Evolutionary conservation across 306 rosid genomes (phyloP).

Genomic region (Dryas drummondii): DNA sequence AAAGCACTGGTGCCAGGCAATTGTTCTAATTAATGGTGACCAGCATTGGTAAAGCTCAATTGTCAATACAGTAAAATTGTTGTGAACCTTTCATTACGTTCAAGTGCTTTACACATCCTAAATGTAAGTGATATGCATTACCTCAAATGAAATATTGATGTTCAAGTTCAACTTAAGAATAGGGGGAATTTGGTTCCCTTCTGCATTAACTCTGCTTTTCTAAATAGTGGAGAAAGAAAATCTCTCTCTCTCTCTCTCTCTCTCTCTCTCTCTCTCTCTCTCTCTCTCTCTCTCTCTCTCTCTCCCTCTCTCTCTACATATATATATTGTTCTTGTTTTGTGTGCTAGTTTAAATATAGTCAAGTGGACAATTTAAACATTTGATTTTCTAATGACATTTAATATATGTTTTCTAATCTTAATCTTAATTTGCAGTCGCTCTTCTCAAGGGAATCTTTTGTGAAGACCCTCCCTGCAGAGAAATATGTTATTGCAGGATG

Average conservation of each 20-base stretch:
- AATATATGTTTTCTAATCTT: background rate
- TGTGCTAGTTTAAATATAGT: constrained; percentile 11
- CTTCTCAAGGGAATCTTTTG: constrained; percentile 60
- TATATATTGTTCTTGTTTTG: background rate
- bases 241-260: background rate
- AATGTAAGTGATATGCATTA: background rate
- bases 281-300: background rate
- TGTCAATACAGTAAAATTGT: background rate
- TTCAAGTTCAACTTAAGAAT: background rate
- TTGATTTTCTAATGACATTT: constrained; percentile 13
- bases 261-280: background rate
- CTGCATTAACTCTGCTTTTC: background rate
- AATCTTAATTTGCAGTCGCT: constrained; percentile 50
- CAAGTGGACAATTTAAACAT: background rate
- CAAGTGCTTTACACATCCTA: background rate
- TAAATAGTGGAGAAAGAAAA: background rate
- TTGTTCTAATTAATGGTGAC: background rate
- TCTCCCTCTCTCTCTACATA: background rate
- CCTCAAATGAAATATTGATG: background rate
- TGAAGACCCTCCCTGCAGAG: constrained; percentile 58
- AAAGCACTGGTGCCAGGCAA: background rate
- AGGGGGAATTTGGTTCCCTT: background rate
- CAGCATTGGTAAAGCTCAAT: background rate
- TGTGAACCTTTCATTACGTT: background rate
- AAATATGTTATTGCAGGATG: constrained; percentile 82